A percentile compares a stretch with the other conserved stretches of the same genome.
These are phyloP conservation scores for Cordyceps militaris DNA, from an alignment of 2,329 filamentous ascomycete genomes.

Conservation along the genomic window DNA sequence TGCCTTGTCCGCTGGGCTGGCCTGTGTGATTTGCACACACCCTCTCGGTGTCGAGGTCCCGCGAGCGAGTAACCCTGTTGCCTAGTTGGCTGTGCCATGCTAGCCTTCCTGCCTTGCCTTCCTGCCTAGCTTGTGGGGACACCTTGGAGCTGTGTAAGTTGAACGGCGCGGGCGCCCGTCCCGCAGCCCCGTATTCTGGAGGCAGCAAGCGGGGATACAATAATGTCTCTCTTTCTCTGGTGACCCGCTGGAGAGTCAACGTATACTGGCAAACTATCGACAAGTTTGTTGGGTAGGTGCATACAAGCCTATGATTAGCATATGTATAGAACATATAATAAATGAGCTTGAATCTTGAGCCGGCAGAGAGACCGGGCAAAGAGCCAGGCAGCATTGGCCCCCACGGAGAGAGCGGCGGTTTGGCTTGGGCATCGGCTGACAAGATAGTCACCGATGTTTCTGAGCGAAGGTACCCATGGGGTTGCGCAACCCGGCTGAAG, in stretches of 20 bases:
- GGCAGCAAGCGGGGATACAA: background rate
- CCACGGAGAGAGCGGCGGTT: background rate
- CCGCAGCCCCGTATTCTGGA: background rate
- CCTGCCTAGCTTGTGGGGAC: background rate
- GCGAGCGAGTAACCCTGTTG: background rate
- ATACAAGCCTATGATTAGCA: background rate
- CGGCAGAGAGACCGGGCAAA: background rate
- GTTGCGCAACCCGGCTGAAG: background rate
- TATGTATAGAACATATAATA: no score
- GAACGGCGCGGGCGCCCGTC: background rate
- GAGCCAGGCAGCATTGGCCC: background rate
- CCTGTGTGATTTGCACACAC: background rate
- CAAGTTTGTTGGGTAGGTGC: background rate
- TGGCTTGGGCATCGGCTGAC: background rate
- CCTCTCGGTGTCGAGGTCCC: background rate
- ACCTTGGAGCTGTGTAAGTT: background rate
- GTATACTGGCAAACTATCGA: background rate
- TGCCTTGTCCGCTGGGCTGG: background rate
- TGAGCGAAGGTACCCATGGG: background rate
- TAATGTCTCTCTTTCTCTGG: background rate
- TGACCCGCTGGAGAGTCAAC: background rate
- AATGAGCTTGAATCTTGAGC: background rate
- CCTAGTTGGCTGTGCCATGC: background rate
- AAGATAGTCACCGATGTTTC: background rate
- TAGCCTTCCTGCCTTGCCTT: background rate